Conservation (phyloP, 2,329 filamentous ascomycete genomes). For the Nemania abortiva region DNA sequence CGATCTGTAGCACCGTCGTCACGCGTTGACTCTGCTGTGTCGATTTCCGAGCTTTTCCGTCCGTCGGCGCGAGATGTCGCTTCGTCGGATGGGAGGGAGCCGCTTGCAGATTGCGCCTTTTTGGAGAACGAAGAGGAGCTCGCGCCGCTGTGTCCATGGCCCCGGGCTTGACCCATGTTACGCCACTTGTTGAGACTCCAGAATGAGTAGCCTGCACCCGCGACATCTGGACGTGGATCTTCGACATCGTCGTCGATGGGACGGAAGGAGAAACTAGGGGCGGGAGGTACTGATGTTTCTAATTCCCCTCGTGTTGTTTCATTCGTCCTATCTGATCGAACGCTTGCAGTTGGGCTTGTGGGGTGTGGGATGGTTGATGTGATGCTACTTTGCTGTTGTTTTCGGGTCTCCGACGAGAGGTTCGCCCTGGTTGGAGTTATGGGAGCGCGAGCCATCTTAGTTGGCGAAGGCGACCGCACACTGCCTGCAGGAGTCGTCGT, state of each 20-base stretch:
- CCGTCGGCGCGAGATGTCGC: slow-evolving; percentile 32
- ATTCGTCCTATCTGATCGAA: slow-evolving; percentile 41
- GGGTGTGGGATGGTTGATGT: slow-evolving; percentile 46
- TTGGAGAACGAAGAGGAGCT: slow-evolving; percentile 16
- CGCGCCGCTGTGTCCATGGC: background rate
- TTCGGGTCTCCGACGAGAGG: slow-evolving; percentile 61
- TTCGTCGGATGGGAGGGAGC: slow-evolving; percentile 30
- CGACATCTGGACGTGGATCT: slow-evolving; percentile 54
- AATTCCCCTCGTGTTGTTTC: slow-evolving; percentile 32
- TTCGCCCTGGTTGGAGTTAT: slow-evolving; percentile 47
- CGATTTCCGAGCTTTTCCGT: slow-evolving; percentile 40
- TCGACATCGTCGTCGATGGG: slow-evolving; percentile 57
- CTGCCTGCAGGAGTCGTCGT: slow-evolving; percentile 55
- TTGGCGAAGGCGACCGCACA: slow-evolving; percentile 69
- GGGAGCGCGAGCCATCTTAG: slow-evolving; percentile 55
- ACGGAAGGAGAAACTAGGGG: slow-evolving; percentile 67
- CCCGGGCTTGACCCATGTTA: slow-evolving; percentile 39
- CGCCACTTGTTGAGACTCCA: slow-evolving; percentile 70
- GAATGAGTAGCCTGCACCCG: slow-evolving; percentile 61
- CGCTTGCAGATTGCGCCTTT: slow-evolving; percentile 38
- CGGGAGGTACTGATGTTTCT: slow-evolving; percentile 58
- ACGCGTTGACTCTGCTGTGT: slow-evolving; percentile 13
- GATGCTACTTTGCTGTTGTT: slow-evolving; percentile 58
- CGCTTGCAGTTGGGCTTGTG: slow-evolving; percentile 58
- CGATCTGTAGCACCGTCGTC: slow-evolving; percentile 31